Conservation (phyloP, 495 filamentous ascomycete species). For the Aspergillus bertholletiae region DNA sequence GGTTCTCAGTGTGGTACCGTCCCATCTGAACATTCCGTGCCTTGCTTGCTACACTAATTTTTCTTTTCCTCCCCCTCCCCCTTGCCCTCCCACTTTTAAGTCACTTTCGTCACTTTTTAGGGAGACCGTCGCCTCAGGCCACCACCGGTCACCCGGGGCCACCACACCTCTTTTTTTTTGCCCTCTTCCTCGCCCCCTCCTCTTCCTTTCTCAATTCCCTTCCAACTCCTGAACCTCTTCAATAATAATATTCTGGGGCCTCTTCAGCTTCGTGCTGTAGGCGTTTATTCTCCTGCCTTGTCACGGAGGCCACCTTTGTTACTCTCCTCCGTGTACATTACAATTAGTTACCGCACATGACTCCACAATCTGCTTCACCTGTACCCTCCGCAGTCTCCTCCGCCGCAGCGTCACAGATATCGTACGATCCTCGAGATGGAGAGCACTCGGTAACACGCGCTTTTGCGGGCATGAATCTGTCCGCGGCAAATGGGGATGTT, state of each 20-base stretch:
- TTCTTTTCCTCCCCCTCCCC: slow-evolving; percentile 7
- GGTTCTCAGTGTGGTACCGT: slow-evolving; percentile 15
- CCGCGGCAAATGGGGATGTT: slow-evolving; percentile 35
- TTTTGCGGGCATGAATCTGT: slow-evolving; percentile 45
- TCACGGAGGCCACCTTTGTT: slow-evolving; percentile 13
- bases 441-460: slow-evolving; percentile 44
- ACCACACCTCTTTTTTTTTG: slow-evolving; percentile 24
- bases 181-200: slow-evolving; percentile 15
- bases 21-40: slow-evolving; percentile 25
- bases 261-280: slow-evolving; percentile 24
- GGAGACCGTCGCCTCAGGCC: slow-evolving; percentile 32
- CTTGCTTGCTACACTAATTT: slow-evolving; percentile 18
- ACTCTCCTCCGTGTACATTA: slow-evolving; percentile 14
- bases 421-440: slow-evolving; percentile 38
- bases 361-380: slow-evolving; percentile 43
- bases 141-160: slow-evolving; percentile 16
- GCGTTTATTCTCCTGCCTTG: slow-evolving; percentile 7
- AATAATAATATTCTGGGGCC: slow-evolving; percentile 9
- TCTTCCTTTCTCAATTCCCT: slow-evolving; percentile 6
- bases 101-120: slow-evolving; percentile 33
- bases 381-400: slow-evolving; percentile 45
- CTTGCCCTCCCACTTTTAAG: slow-evolving; percentile 6
- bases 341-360: slow-evolving; percentile 41
- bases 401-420: slow-evolving; percentile 39
- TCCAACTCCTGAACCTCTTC: slow-evolving; percentile 2